These are phyloP conservation scores for Lablab purpureus DNA, from an alignment of 306 rosid species.

Conservation along the genomic window DNA sequence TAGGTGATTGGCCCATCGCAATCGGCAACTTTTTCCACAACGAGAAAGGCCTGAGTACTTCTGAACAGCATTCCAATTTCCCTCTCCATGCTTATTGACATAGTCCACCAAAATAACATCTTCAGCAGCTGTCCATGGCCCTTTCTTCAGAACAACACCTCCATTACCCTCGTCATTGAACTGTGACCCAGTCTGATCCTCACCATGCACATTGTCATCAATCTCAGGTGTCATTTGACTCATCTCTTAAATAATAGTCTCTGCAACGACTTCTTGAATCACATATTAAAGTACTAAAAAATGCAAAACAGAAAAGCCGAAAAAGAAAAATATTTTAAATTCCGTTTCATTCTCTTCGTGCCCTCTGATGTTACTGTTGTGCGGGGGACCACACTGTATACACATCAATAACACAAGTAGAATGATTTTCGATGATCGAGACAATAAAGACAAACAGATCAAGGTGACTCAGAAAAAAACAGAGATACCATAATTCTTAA, in stretches of 20 bases:
- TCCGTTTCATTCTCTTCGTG: conserved; percentile 1
- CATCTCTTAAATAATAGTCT: conserved; percentile 59
- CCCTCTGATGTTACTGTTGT: neutral
- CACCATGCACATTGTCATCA: conserved; percentile 55
- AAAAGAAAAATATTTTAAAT: conserved; percentile 5
- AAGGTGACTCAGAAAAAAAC: conserved; percentile 20
- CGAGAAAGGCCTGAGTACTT: conserved; percentile 71
- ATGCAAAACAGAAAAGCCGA: conserved; percentile 23
- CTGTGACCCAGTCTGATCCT: conserved; percentile 57
- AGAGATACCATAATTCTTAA: neutral
- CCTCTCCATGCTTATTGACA: conserved; percentile 50
- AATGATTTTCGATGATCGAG: conserved; percentile 34
- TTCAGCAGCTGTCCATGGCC: conserved; percentile 49
- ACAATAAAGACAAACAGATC: conserved; percentile 20
- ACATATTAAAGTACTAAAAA: conserved; percentile 24
- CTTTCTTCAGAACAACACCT: conserved; percentile 41
- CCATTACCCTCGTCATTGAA: conserved; percentile 60
- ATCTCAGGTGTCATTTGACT: conserved; percentile 56
- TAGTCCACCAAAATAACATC: conserved; percentile 43
- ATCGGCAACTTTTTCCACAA: conserved; percentile 92
- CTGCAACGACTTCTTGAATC: conserved; percentile 49
- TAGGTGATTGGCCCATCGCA: conserved; percentile 96
- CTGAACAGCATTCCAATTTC: conserved; percentile 52
- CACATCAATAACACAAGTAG: conserved; percentile 39
- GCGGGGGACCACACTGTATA: neutral